Percentiles rank a stretch among this genome's conserved stretches.
Evolutionary conservation across 768 basidiomycete species (phyloP).

Genomic region (Leccinum obscurum): DNA sequence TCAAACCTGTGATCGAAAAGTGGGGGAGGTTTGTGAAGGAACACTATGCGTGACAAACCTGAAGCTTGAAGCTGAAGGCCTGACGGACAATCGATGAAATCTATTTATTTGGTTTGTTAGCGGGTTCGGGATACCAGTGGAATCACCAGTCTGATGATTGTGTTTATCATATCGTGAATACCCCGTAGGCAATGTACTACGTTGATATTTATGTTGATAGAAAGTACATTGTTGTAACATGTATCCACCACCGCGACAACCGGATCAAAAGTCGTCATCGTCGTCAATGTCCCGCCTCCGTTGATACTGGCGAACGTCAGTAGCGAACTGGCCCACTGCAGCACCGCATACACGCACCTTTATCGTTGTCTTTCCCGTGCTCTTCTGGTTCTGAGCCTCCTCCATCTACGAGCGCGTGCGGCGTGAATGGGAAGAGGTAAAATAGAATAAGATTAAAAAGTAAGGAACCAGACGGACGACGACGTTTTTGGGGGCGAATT

Average conservation of each 20-base stretch:
- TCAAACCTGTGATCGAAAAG: slow-evolving; percentile 72
- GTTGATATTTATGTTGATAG: neutral
- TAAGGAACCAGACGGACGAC: neutral
- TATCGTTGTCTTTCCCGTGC: slow-evolving; percentile 58
- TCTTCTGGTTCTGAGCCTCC: slow-evolving; percentile 48
- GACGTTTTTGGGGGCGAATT: neutral
- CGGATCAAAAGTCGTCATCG: slow-evolving; percentile 52
- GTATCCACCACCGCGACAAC: neutral
- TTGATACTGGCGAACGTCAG: slow-evolving; percentile 47
- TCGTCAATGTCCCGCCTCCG: slow-evolving; percentile 67
- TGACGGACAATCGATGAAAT: neutral
- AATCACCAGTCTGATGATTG: neutral
- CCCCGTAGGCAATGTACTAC: neutral
- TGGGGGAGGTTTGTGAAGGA: slow-evolving; percentile 68
- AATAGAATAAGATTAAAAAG: neutral
- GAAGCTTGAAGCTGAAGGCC: no score
- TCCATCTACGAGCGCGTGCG: slow-evolving; percentile 45
- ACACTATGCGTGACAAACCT: slow-evolving; percentile 27
- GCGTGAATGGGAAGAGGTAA: slow-evolving; percentile 4
- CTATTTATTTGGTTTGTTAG: neutral
- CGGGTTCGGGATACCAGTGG: neutral
- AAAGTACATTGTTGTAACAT: neutral
- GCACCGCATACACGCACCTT: slow-evolving; percentile 39
- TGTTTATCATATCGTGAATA: neutral
- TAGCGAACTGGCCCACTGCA: neutral